phyloP scores from a whole-genome alignment of 73 alveolate species.

The Urostyla sp. region DNA sequence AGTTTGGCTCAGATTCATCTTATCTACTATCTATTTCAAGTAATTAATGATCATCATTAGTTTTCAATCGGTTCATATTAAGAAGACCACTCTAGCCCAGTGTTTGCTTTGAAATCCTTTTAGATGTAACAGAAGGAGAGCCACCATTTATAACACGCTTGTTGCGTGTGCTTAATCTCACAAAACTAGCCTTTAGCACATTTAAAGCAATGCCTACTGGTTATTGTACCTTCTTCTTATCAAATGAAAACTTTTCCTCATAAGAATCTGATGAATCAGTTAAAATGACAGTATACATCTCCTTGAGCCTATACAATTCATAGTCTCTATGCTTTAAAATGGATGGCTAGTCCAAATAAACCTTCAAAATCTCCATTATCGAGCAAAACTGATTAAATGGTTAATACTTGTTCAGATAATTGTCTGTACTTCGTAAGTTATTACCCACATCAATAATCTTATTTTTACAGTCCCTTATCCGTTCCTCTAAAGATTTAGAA shows the following conservation, averaged over 20 bases:
- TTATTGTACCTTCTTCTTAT: constrained; percentile 18
- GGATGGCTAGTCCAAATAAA: neutral
- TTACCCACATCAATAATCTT: constrained; percentile 4
- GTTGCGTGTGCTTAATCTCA: no score
- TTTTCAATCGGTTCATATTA: no score
- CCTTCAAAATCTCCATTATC: constrained; percentile 19
- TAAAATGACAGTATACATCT: constrained; percentile 30
- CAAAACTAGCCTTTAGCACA: neutral
- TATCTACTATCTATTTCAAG: no score
- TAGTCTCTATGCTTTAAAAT: constrained; percentile 15
- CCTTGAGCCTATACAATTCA: constrained; percentile 32
- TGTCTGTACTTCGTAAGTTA: constrained; percentile 16
- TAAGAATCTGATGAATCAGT: constrained; percentile 28
- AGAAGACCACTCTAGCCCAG: no score
- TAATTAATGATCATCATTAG: no score
- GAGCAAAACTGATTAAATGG: constrained; percentile 27
- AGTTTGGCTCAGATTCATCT: no score
- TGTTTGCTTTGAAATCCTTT: no score
- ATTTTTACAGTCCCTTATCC: constrained; percentile 1
- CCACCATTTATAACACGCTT: no score
- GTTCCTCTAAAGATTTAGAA: neutral
- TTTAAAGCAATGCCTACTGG: constrained; percentile 31
- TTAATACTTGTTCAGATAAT: constrained; percentile 24
- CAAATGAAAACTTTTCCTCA: constrained; percentile 4
- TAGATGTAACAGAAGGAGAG: no score